Percentiles rank a stretch among this genome's conserved stretches.
phyloP scores from a whole-genome alignment of 352 stramenopile species.

The Globisporangium orthogonon region DNA sequence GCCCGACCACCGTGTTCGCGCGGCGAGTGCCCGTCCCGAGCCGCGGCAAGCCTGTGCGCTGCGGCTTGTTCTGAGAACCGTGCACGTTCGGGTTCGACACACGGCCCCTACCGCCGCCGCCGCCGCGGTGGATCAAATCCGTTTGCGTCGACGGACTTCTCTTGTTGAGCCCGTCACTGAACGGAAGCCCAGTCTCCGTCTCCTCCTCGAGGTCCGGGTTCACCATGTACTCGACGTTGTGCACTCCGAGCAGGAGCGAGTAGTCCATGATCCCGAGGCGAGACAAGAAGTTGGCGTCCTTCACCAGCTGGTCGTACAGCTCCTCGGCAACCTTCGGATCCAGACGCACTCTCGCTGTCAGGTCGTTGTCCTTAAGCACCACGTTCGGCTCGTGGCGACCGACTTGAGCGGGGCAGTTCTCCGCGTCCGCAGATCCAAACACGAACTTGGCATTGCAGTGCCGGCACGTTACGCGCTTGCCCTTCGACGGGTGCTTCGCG shows the following conservation, averaged over 20 bases:
- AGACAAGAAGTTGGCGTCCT: conserved; percentile 83
- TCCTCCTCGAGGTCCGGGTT: conserved; percentile 69
- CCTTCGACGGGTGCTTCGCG: conserved; percentile 81
- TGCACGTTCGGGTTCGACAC: conserved; percentile 16
- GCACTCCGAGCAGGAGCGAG: conserved; percentile 83
- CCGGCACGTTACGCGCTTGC: conserved; percentile 78
- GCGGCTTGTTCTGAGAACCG: conserved; percentile 23
- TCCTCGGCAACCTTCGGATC: conserved; percentile 70
- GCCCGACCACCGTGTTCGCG: conserved; percentile 83
- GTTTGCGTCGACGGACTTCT: conserved; percentile 14
- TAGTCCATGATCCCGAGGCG: conserved; percentile 90
- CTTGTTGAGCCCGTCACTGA: conserved; percentile 5
- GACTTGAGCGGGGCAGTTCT: conserved; percentile 69
- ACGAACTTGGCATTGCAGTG: conserved; percentile 88
- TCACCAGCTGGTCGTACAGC: conserved; percentile 78
- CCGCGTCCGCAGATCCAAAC: conserved; percentile 72
- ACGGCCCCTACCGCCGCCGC: conserved; percentile 12
- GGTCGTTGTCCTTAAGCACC: conserved; percentile 85
- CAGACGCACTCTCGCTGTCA: conserved; percentile 78
- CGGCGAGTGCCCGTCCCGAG: conserved; percentile 63
- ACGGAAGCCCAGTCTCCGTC: conserved; percentile 1
- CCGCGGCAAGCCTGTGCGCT: conserved; percentile 31
- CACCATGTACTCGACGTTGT: conserved; percentile 87
- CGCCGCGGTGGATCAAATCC: conserved; percentile 25
- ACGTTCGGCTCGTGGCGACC: conserved; percentile 83